Evolutionary conservation across 1,139 yeast genomes (phyloP), one percentile per base, ranked within the genome.

Genomic region (Saccharomyces pastorianus): DNA sequence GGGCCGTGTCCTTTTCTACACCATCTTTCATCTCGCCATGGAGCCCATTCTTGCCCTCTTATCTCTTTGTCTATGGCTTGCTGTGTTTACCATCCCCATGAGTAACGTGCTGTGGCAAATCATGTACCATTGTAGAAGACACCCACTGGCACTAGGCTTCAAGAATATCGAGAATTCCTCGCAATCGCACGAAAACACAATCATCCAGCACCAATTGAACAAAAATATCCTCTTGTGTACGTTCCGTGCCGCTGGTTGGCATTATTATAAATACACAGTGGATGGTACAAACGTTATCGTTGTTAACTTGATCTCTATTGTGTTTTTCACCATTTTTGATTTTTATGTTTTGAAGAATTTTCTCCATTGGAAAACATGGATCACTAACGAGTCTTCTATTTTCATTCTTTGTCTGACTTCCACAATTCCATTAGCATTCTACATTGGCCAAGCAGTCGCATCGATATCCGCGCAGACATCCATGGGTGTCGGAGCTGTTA

Each of bases 401-500:
- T 95, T 93, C 65, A 76, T 81, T 53, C 74, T 90, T 28, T 87
- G 96, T 70, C 74, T 93, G 58, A 77, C 87, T 53, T 87, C 97
- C 1, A 88, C 93, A 58, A 81, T 93, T 51, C 99, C 99, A 2
- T 76, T 93, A 61, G 99, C 99, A 0, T 93, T 93, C 68, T 93
- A 91, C 69, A 91, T 93, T 64, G 99, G 99, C 3, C 98, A 93
- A 70, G 99, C 98, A 1, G 99, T 93, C 26, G 99, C 99, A 0
- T 91, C 98, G 1, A 93, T 93, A 59, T 88, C 96, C 2, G 98
- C 99, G 0, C 99, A 95, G 72, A 89, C 97, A 0, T 91, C 98
- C 0, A 93, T 93, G 98, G 97, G 98, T 13, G 84, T 93, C 60
- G 99, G 99, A 74, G 99, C 99, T 1, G 96, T 91, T 0, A 90